phyloP scores from a whole-genome alignment of 2,329 filamentous ascomycete species.

The Cadophora luteo-olivacea region DNA sequence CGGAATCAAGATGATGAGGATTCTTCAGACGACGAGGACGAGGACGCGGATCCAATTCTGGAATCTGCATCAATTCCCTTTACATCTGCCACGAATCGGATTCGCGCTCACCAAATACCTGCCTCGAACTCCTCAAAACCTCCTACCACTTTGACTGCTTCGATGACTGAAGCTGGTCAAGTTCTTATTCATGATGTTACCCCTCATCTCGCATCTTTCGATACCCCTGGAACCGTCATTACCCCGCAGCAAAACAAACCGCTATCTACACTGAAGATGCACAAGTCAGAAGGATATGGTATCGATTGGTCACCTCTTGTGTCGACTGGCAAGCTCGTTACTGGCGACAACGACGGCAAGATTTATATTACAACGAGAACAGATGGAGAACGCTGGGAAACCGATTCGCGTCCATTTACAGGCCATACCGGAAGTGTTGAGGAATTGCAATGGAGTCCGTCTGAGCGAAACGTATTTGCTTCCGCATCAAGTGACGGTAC shows the following conservation, averaged over 20 bases:
- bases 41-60: constrained; percentile 82
- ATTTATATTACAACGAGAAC: constrained; percentile 90
- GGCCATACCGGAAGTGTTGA: constrained; percentile 89
- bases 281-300: constrained; percentile 93
- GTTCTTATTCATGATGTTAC: constrained; percentile 95
- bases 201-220: constrained; percentile 86
- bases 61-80: constrained; percentile 91
- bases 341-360: constrained; percentile 87
- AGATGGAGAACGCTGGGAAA: constrained; percentile 88
- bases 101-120: constrained; percentile 83
- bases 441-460: constrained; percentile 96
- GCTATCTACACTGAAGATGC: constrained; percentile 83
- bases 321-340: constrained; percentile 83
- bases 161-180: constrained; percentile 89
- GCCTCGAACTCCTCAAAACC: constrained; percentile 72
- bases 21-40: constrained; percentile 75
- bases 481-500: constrained; percentile 94
- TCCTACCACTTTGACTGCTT: constrained; percentile 84
- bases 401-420: constrained; percentile 81
- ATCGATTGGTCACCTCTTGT: constrained; percentile 93
- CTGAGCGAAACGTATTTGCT: constrained; percentile 90
- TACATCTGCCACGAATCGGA: constrained; percentile 88
- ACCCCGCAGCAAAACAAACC: constrained; percentile 88
- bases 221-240: constrained; percentile 82
- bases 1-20: constrained; percentile 69